A percentile compares a stretch with the other conserved stretches of the same genome.
phyloP scores from a whole-genome alignment of 805 yeast species.

The Candida suzukii region DNA sequence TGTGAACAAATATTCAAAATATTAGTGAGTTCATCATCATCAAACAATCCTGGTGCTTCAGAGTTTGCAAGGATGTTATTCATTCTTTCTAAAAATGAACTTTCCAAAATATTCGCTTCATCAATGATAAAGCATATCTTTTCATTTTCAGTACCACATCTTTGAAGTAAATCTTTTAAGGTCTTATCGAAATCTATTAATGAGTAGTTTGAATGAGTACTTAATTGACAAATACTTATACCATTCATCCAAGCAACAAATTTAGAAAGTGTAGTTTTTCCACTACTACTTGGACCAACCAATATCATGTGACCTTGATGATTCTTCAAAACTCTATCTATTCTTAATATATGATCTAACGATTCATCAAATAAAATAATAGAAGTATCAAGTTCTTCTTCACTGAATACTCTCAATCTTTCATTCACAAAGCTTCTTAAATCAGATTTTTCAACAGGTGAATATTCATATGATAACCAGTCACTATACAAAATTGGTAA shows the following conservation, averaged over 20 bases:
- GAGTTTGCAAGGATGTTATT: slow-evolving; percentile 90
- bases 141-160: slow-evolving; percentile 49
- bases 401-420: slow-evolving; percentile 63
- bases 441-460: slow-evolving; percentile 41
- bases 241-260: slow-evolving; percentile 95
- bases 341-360: slow-evolving; percentile 66
- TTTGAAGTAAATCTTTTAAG: slow-evolving; percentile 44
- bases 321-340: slow-evolving; percentile 77
- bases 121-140: slow-evolving; percentile 68
- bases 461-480: slow-evolving; percentile 66
- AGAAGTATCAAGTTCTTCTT: slow-evolving; percentile 62
- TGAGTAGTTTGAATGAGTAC: slow-evolving; percentile 45
- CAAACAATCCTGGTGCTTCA: slow-evolving; percentile 85
- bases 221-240: slow-evolving; percentile 48
- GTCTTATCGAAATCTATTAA: slow-evolving; percentile 62
- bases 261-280: slow-evolving; percentile 66
- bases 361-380: slow-evolving; percentile 63
- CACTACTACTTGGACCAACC: slow-evolving; percentile 78
- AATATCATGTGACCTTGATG: slow-evolving; percentile 87
- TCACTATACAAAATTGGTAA: slow-evolving; percentile 61
- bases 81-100: slow-evolving; percentile 84
- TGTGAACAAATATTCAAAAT: slow-evolving; percentile 51
- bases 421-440: slow-evolving; percentile 52
- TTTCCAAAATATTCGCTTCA: slow-evolving; percentile 68
- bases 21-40: slow-evolving; percentile 55